phyloP scores from a whole-genome alignment of 768 basidiomycete genomes.

The Rhizopogon roseolus region DNA sequence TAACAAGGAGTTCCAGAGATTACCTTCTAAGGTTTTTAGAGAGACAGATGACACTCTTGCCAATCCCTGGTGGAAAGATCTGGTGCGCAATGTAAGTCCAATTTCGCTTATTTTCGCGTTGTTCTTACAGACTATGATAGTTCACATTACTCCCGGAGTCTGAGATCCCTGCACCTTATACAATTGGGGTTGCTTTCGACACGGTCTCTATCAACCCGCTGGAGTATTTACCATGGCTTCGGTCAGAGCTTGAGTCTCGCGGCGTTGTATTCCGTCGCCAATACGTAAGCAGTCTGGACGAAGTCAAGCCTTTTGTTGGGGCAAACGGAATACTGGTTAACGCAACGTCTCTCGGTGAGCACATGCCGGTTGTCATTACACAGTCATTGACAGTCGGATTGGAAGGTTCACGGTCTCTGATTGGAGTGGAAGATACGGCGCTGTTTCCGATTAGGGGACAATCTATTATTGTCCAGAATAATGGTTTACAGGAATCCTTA shows the following conservation, averaged over 20 bases:
- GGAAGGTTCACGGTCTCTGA: conserved; percentile 61
- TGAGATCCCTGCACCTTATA: conserved; percentile 29
- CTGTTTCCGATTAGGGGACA: conserved; percentile 81
- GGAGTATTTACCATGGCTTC: conserved; percentile 46
- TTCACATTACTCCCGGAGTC: conserved; percentile 28
- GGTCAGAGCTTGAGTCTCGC: conserved; percentile 30
- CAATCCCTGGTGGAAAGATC: conserved; percentile 32
- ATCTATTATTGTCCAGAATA: conserved; percentile 71
- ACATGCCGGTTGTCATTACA: neutral
- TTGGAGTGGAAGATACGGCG: conserved; percentile 74
- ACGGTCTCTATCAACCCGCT: conserved; percentile 48
- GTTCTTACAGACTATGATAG: neutral
- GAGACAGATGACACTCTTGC: conserved; percentile 12
- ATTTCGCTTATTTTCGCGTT: too few species aligned
- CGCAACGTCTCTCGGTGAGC: conserved; percentile 47
- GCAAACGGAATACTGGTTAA: conserved; percentile 42
- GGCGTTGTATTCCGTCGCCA: conserved; percentile 41
- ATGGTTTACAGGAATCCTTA: conserved; percentile 43
- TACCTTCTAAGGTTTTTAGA: conserved; percentile 32
- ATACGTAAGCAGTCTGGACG: conserved; percentile 38
- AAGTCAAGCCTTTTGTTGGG: conserved; percentile 36
- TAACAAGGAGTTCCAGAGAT: conserved; percentile 20
- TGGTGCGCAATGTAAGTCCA: conserved; percentile 33
- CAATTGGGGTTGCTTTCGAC: conserved; percentile 37
- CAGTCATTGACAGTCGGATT: neutral